phyloP scores from a whole-genome alignment of 345 rosid genomes.

The Lepidium sativum region DNA sequence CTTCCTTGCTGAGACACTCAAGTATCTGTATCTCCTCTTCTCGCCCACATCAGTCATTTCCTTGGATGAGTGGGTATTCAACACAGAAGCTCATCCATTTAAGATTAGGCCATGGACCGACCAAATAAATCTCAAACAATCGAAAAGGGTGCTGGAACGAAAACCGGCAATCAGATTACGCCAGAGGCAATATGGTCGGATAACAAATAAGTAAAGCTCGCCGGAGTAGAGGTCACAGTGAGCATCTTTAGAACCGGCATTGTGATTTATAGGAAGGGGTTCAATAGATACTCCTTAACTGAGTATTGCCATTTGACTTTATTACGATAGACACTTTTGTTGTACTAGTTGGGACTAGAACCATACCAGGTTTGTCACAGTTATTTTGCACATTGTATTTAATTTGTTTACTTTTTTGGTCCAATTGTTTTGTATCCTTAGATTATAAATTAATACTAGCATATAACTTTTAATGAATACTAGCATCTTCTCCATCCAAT shows the following conservation, averaged over 20 bases:
- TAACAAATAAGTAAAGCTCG: slow-evolving; percentile 4
- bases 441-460: too few relatives aligned
- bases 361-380: background rate
- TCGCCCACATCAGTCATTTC: slow-evolving; percentile 75
- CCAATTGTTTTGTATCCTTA: background rate
- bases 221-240: slow-evolving; percentile 1
- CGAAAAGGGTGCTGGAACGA: background rate
- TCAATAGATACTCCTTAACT: background rate
- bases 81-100: slow-evolving; percentile 93
- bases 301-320: background rate
- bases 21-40: slow-evolving; percentile 80
- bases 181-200: slow-evolving; percentile 25
- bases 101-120: slow-evolving; percentile 45
- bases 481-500: too few relatives aligned
- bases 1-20: slow-evolving; percentile 89
- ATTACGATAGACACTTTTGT: background rate
- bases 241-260: slow-evolving; percentile 5
- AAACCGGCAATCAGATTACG: slow-evolving; percentile 18
- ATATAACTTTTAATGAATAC: too few relatives aligned
- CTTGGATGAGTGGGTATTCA: slow-evolving; percentile 92
- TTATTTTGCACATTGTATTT: background rate
- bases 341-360: slow-evolving; percentile 1
- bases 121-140: slow-evolving; percentile 7
- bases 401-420: too few relatives aligned
- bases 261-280: background rate